These are phyloP conservation scores for Leptographium procerum DNA, from an alignment of 2,329 filamentous ascomycete genomes.

Conservation along the genomic window DNA sequence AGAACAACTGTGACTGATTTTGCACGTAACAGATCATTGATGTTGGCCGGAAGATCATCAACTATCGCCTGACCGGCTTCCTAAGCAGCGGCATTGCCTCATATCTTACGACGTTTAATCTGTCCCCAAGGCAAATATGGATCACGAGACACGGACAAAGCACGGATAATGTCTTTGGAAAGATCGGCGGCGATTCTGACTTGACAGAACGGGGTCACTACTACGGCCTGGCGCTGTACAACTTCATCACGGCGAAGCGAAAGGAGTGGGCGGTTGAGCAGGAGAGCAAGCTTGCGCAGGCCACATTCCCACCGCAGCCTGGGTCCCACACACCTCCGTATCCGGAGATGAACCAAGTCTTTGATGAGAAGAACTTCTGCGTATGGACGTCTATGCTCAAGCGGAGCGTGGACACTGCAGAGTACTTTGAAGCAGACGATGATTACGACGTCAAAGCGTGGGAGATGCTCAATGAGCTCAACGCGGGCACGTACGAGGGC, in stretches of 20 bases:
- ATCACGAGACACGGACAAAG: constrained; percentile 94
- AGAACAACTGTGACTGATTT: neutral
- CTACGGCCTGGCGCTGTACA: constrained; percentile 70
- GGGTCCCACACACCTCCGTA: constrained; percentile 94
- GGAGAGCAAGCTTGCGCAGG: constrained; percentile 62
- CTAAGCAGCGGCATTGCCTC: constrained; percentile 85
- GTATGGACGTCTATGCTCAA: constrained; percentile 98
- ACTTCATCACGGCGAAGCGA: constrained; percentile 73
- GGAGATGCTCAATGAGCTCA: constrained; percentile 95
- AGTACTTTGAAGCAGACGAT: constrained; percentile 82
- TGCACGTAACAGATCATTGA: constrained; percentile 65
- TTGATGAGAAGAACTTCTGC: constrained; percentile 81
- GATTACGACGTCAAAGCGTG: constrained; percentile 95
- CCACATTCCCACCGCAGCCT: constrained; percentile 77
- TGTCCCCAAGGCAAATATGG: constrained; percentile 94
- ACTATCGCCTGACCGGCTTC: constrained; percentile 84
- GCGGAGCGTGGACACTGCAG: constrained; percentile 75
- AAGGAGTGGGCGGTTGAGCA: constrained; percentile 75
- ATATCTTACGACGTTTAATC: constrained; percentile 92
- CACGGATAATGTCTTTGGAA: constrained; percentile 72
- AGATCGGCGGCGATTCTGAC: constrained; percentile 82
- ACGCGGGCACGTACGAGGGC: constrained; percentile 85
- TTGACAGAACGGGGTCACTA: constrained; percentile 68
- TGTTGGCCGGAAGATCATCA: constrained; percentile 86
- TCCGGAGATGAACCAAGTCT: constrained; percentile 62